Evolutionary conservation across 2,329 filamentous ascomycete genomes (phyloP).

Genomic region (Aspergillus calidoustus): DNA sequence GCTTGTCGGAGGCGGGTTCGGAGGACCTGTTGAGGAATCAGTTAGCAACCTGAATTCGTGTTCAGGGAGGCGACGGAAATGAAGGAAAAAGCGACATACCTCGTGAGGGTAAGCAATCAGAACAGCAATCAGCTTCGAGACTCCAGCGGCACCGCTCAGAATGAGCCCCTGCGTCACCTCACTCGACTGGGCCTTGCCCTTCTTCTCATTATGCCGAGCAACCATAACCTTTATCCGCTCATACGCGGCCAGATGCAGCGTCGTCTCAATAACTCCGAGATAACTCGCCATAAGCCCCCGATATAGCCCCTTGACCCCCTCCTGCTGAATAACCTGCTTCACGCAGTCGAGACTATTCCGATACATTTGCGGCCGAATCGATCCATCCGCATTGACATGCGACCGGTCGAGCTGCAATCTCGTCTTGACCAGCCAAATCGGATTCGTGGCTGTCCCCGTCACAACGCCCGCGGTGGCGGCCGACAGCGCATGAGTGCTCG

Average conservation of each 20-base stretch:
- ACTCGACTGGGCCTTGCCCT: conserved; percentile 20
- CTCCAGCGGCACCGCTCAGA: conserved; percentile 38
- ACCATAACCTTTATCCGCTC: conserved; percentile 40
- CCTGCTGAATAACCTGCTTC: conserved; percentile 78
- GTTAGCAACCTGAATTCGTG: background rate
- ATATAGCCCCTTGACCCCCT: conserved; percentile 85
- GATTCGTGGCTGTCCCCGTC: conserved; percentile 43
- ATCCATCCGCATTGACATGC: conserved; percentile 31
- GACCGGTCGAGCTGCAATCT: conserved; percentile 60
- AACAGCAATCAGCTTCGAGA: conserved; percentile 40
- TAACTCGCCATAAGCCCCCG: conserved; percentile 79
- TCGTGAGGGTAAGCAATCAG: conserved; percentile 43
- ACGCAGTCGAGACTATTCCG: conserved; percentile 68
- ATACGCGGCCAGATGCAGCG: conserved; percentile 42
- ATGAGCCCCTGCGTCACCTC: conserved; percentile 25
- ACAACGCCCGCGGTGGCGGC: conserved; percentile 42
- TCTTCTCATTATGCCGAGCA: conserved; percentile 19
- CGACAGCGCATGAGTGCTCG: conserved; percentile 39
- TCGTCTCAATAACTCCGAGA: conserved; percentile 42
- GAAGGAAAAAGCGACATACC: conserved; percentile 23
- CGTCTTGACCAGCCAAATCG: conserved; percentile 66
- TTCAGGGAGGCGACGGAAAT: background rate
- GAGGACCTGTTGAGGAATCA: conserved; percentile 33
- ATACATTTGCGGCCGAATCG: conserved; percentile 40
- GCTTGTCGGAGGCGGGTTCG: conserved; percentile 43